Evolutionary conservation across 805 yeast genomes (phyloP).

Genomic region (Cyberlindnera samutprakarnensis): DNA sequence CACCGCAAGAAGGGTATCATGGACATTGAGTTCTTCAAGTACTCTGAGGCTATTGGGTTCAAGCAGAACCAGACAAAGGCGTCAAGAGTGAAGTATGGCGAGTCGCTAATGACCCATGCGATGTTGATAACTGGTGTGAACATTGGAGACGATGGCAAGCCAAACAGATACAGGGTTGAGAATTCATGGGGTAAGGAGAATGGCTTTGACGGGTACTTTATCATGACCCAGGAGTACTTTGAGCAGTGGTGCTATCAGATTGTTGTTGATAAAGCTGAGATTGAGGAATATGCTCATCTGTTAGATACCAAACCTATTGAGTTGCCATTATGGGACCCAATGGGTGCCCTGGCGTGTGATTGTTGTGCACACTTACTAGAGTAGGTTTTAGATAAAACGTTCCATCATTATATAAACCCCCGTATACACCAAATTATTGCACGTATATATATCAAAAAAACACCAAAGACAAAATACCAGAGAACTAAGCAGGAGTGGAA

Average conservation of each 20-base stretch:
- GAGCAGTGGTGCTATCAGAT: slow-evolving; percentile 70
- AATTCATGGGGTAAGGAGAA: slow-evolving; percentile 71
- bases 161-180: slow-evolving; percentile 65
- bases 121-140: slow-evolving; percentile 82
- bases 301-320: slow-evolving; percentile 37
- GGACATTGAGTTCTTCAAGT: slow-evolving; percentile 66
- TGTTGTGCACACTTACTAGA: neutral
- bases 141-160: slow-evolving; percentile 51
- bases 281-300: slow-evolving; percentile 27
- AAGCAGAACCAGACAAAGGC: slow-evolving; percentile 48
- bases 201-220: slow-evolving; percentile 61
- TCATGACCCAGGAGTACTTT: slow-evolving; percentile 69
- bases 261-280: slow-evolving; percentile 49
- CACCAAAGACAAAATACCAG: neutral
- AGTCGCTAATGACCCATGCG: slow-evolving; percentile 84
- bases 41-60: slow-evolving; percentile 45
- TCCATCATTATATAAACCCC: no score
- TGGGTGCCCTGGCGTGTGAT: slow-evolving; percentile 60
- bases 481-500: neutral
- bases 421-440: no score
- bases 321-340: slow-evolving; percentile 75
- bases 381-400: neutral
- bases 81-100: slow-evolving; percentile 60
- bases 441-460: neutral
- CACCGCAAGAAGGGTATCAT: slow-evolving; percentile 57